Evolutionary conservation across 345 rosid genomes (phyloP), one percentile per base, ranked within the genome.

Genomic region (Populus nigra): DNA sequence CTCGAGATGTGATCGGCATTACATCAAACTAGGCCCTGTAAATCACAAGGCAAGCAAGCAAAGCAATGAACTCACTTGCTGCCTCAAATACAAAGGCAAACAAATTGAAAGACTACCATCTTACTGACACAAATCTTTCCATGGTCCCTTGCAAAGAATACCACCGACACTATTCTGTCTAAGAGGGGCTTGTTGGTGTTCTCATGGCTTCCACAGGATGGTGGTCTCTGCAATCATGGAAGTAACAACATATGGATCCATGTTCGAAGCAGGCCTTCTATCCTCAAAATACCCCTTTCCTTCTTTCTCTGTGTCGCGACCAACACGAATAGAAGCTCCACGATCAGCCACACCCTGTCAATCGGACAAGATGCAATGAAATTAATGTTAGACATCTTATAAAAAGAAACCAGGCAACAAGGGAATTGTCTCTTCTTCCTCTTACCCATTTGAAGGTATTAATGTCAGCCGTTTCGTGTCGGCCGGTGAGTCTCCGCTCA

Each of bases 191-290:
- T 41, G 13, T 25, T 15, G 6, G 20, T 49, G 47, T 43, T 22
- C 7, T 65, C 10, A 77, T 71, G 80, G 80, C 65, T 77, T 71
- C 80, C 80, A 77, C 36, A 77, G 75, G 71, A 77, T 29, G 70
- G 80, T 77, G 43, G 80, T 77, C n/a, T 77, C 80, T 45, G 80
- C 80, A 63, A 77, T 63, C 80, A 77, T 71, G 71, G 75, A 71
- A 25, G 80, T 77, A 43, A 77, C 80, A 29, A 77, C 65, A 23
- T 77, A 77, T 45, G 80, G 80, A 35, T 77, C 80, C 80, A 77
- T 77, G 71, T 77, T 77, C 3, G 80, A 77, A 11, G 80, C 80
- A 22, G 80, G 80, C 80, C 80, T 77, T 63, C 80, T 63, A 25
- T 77, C 80, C 50, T 77, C 80, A 31, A 77, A 77, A 35, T 77